Conservation (phyloP, 179 eudicot genomes). For the Kewa caespitosa region DNA sequence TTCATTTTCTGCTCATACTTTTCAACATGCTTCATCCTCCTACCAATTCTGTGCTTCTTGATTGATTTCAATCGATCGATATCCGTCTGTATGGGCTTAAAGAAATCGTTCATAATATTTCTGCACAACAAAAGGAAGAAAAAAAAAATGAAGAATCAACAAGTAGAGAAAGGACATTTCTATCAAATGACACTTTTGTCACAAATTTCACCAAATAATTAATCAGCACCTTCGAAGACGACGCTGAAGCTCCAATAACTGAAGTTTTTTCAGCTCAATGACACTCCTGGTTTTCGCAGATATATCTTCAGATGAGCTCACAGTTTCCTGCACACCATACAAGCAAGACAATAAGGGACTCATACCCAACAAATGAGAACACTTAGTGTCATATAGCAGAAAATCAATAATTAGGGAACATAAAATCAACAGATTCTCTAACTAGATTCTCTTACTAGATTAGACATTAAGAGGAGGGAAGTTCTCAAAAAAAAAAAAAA, state of each 20-base stretch:
- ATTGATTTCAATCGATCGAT: constrained; percentile 81
- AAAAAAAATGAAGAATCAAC: neutral
- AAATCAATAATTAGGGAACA: neutral
- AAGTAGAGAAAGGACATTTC: neutral
- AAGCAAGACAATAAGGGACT: neutral
- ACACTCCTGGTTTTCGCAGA: constrained; percentile 95
- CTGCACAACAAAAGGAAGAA: too few relatives aligned
- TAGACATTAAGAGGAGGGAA: too few relatives aligned
- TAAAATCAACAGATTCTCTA: neutral
- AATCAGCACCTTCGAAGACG: constrained; percentile 82
- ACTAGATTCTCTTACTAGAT: too few relatives aligned
- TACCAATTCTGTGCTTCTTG: constrained; percentile 91
- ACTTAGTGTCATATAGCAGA: neutral
- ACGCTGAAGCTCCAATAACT: constrained; percentile 83
- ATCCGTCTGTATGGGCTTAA: constrained; percentile 75
- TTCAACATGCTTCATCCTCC: constrained; percentile 90
- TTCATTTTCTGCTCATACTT: constrained; percentile 95
- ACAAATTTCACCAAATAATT: constrained; percentile 4
- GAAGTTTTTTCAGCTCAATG: constrained; percentile 92
- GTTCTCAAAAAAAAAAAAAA: too few relatives aligned
- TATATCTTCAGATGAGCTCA: constrained; percentile 84
- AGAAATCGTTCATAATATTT: constrained; percentile 78
- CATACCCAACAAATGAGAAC: neutral
- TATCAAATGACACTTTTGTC: neutral
- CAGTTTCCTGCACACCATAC: constrained; percentile 60